Evolutionary conservation across 2,329 filamentous ascomycete species (phyloP).

Genomic region (Colletotrichum paranaense): DNA sequence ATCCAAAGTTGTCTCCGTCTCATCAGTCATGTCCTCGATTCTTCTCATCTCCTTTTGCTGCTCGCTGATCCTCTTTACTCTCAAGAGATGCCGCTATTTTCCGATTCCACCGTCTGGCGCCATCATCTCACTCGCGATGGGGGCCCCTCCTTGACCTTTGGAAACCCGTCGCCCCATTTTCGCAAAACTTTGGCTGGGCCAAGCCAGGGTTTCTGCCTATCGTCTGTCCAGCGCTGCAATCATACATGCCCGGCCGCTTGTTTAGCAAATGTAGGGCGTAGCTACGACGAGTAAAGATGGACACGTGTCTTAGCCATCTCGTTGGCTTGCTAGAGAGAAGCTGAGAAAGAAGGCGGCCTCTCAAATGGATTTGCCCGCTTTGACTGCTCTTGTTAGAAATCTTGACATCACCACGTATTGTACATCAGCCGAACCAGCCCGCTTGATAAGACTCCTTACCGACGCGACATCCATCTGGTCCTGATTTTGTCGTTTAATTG

Average conservation of each 20-base stretch:
- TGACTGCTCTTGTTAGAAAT: background rate
- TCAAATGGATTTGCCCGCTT: conserved; percentile 10
- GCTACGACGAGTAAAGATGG: background rate
- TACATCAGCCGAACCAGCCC: background rate
- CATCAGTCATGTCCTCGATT: background rate
- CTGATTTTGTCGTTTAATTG: background rate
- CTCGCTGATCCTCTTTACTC: background rate
- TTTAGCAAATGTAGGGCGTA: background rate
- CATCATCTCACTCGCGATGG: background rate
- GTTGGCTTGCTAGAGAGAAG: background rate
- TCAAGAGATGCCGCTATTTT: background rate
- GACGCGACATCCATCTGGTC: background rate
- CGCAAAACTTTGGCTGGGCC: background rate
- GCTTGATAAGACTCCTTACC: background rate
- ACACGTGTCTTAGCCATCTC: conserved; percentile 8
- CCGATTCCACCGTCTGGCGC: background rate
- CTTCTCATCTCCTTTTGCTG: background rate
- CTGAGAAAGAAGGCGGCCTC: background rate
- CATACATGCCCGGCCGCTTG: background rate
- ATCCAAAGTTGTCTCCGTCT: background rate
- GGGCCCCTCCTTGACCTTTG: background rate
- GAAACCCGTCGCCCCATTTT: background rate
- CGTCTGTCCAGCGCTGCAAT: background rate
- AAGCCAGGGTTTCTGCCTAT: background rate
- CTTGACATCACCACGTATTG: conserved; percentile 6